Percentiles rank a stretch among this genome's conserved stretches.
phyloP scores from a whole-genome alignment of 768 basidiomycete species.

The Paxillus rubicundulus region DNA sequence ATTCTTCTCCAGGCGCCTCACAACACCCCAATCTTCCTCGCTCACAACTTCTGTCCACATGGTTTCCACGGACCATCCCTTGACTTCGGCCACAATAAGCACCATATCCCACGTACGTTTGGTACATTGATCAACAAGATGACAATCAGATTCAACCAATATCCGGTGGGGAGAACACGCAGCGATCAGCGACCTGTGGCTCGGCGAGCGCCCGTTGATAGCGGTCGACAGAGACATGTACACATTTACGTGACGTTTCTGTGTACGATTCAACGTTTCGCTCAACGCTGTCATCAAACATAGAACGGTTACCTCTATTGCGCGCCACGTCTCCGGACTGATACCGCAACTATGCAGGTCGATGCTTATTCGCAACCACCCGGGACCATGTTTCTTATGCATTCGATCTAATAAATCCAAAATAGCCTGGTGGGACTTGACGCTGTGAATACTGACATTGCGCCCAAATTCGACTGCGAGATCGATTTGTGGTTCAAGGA shows the following conservation, averaged over 20 bases:
- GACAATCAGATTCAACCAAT: conserved; percentile 84
- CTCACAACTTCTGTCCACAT: conserved; percentile 45
- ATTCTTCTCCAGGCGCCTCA: conserved; percentile 65
- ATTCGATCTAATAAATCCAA: conserved; percentile 62
- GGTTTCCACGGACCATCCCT: conserved; percentile 72
- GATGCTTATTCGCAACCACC: conserved; percentile 68
- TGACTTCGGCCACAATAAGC: conserved; percentile 65
- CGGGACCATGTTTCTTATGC: conserved; percentile 51
- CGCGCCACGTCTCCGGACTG: conserved; percentile 70
- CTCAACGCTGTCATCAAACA: background rate
- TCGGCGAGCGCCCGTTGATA: conserved; percentile 73
- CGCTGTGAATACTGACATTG: conserved; percentile 86
- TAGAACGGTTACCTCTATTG: conserved; percentile 60
- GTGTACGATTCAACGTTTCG: conserved; percentile 14
- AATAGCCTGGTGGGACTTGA: conserved; percentile 71
- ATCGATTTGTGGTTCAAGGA: conserved; percentile 83
- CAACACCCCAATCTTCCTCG: conserved; percentile 54
- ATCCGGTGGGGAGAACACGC: conserved; percentile 64
- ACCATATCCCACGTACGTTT: conserved; percentile 77
- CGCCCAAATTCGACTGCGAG: conserved; percentile 77
- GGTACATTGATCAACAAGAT: conserved; percentile 59
- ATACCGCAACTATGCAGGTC: conserved; percentile 91
- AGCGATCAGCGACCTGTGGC: conserved; percentile 61
- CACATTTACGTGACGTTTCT: conserved; percentile 72
- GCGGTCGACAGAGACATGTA: conserved; percentile 87